phyloP scores from a whole-genome alignment of 805 yeast genomes.

The Grigorovia humatica region DNA sequence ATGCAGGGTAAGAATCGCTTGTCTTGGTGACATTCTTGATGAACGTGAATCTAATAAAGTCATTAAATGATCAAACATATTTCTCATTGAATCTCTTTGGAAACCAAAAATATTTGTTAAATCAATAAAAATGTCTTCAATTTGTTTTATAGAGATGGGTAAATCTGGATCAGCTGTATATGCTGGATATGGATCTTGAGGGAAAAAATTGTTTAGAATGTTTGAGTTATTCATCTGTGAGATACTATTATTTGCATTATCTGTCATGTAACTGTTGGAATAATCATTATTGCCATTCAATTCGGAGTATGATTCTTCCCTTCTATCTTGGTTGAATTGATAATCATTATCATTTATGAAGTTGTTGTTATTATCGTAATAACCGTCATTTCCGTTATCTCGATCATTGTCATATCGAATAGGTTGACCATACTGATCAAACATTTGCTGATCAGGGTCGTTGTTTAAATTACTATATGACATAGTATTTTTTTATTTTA shows the following conservation, averaged over 20 bases:
- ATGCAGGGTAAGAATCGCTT: constrained; percentile 69
- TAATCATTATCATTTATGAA: neutral
- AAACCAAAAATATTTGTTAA: constrained; percentile 75
- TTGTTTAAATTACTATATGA: constrained; percentile 4
- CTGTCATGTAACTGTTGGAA: constrained; percentile 35
- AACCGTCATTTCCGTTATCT: neutral
- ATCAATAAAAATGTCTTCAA: constrained; percentile 78
- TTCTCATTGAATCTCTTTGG: constrained; percentile 89
- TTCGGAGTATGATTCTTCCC: neutral
- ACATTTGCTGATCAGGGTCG: constrained; percentile 20
- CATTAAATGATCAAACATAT: constrained; percentile 82
- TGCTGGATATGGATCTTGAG: constrained; percentile 95
- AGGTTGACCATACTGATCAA: constrained; percentile 32
- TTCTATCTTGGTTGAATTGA: neutral
- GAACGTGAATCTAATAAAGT: constrained; percentile 72
- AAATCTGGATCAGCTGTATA: constrained; percentile 96
- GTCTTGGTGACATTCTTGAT: constrained; percentile 81
- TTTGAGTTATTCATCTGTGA: constrained; percentile 72
- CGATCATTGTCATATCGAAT: constrained; percentile 16
- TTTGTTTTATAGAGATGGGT: constrained; percentile 70
- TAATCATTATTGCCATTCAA: neutral
- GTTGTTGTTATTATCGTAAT: neutral
- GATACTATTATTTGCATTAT: constrained; percentile 57
- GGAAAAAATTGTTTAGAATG: constrained; percentile 23
- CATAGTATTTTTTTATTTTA: neutral